Conservation (phyloP, 805 yeast genomes). For the Clavispora vitiphila region DNA sequence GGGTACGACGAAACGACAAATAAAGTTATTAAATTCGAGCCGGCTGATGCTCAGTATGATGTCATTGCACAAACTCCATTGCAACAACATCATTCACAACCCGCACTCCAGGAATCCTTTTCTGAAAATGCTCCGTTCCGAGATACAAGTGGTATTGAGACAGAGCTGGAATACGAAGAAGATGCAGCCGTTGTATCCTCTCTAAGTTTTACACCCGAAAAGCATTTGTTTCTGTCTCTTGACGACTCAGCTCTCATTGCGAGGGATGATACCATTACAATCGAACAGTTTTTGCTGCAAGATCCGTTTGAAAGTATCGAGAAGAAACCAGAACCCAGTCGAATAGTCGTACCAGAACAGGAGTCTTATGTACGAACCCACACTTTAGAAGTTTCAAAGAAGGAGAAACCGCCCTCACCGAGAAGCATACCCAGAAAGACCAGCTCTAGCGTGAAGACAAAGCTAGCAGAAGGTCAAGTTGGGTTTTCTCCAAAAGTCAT, state of each 20-base stretch:
- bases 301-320: conserved; percentile 1
- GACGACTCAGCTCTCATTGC: neutral
- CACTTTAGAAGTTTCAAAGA: neutral
- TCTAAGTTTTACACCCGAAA: neutral
- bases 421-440: neutral
- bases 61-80: neutral
- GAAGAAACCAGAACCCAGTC: neutral
- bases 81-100: neutral
- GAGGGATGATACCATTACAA: neutral
- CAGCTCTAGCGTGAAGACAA: neutral
- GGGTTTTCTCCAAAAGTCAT: neutral
- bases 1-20: neutral
- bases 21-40: neutral
- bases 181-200: neutral
- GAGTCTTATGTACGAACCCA: neutral
- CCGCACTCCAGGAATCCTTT: neutral
- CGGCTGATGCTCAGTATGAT: neutral
- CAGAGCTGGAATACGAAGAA: neutral
- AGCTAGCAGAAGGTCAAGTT: neutral
- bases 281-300: conserved; percentile 1
- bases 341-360: neutral
- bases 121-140: neutral
- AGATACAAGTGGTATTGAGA: neutral
- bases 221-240: neutral
- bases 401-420: neutral